Evolutionary conservation across 2,329 filamentous ascomycete species (phyloP).

Genomic region (Venturia carpophila): DNA sequence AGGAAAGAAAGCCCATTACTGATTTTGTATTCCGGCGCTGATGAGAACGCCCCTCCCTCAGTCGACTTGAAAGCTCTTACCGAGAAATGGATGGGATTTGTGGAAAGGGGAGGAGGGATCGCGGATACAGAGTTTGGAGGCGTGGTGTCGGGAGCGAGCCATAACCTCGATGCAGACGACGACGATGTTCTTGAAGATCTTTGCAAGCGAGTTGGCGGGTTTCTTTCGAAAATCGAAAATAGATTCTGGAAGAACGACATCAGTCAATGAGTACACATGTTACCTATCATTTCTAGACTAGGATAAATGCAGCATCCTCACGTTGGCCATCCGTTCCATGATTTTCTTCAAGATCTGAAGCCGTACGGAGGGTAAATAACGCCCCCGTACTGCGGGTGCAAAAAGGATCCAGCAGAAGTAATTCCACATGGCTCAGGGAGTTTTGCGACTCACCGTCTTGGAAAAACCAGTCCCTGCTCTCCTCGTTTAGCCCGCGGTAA

Average conservation of each 20-base stretch:
- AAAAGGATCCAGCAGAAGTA: too few species aligned
- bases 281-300: neutral
- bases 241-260: neutral
- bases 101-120: conserved; percentile 37
- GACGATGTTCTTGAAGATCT: conserved; percentile 43
- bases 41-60: conserved; percentile 54
- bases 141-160: conserved; percentile 42
- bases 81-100: conserved; percentile 46
- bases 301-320: neutral
- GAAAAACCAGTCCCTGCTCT: too few species aligned
- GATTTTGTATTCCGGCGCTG: conserved; percentile 56
- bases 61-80: conserved; percentile 54
- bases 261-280: neutral
- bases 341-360: neutral
- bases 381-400: too few species aligned
- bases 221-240: conserved; percentile 32
- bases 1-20: conserved; percentile 47
- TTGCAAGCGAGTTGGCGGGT: conserved; percentile 43
- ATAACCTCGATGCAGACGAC: conserved; percentile 43
- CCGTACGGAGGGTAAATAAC: too few species aligned
- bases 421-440: too few species aligned
- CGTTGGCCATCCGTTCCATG: too few species aligned
- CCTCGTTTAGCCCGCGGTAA: too few species aligned
- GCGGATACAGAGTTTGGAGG: conserved; percentile 42
- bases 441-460: too few species aligned